Evolutionary conservation across 2,329 filamentous ascomycete genomes (phyloP), one percentile per base, ranked within the genome.

Genomic region (Cercospora sojina): DNA sequence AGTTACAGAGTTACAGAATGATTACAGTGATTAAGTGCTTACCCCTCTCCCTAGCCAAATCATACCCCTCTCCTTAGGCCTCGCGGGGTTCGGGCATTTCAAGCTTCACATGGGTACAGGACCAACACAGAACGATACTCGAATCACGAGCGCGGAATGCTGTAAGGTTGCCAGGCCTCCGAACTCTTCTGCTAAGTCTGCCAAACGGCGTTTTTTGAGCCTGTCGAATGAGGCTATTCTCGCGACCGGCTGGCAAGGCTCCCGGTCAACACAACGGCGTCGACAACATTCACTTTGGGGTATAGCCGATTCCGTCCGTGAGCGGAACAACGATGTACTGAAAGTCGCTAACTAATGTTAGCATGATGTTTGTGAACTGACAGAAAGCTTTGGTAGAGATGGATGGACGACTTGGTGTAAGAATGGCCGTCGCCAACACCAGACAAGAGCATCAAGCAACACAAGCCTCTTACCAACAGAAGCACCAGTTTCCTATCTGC

Each of bases 391-490:
- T 12, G 20, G 27, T n/a, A 23, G 29, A 59, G 27, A 59, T 27
- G 31, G 56, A 10, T 20, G 10, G 27, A 10, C 18, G 32, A 29
- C 10, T 38, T 35, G 32, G 23, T 59, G 47, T 59, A 47, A 59
- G 35, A 47, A 25, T 27, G 20, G 57, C 57, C 20, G 18, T 20
- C 20, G 18, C 35, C 35, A 29, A 20, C 20, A 3, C 18, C 32
- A 59, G n/a, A 59, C 32, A 59, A 59, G 32, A 47, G n/a, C 35
- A 59, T 59, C 35, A 59, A 59, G 57, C 57, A 43, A 41, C 57
- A 38, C 35, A 59, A 59, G n/a, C 57, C 32, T 29, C 35, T 59
- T 38, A 59, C 32, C 57, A 59, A 59, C 32, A 59, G 23, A 59
- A 59, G 31, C 35, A 59, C 18, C 57, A 23, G 18, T 47, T 23